A percentile compares a stretch with the other conserved stretches of the same genome.
Conservation (phyloP, 1,284 basidiomycete species). For the Mycena sp. region DNA sequence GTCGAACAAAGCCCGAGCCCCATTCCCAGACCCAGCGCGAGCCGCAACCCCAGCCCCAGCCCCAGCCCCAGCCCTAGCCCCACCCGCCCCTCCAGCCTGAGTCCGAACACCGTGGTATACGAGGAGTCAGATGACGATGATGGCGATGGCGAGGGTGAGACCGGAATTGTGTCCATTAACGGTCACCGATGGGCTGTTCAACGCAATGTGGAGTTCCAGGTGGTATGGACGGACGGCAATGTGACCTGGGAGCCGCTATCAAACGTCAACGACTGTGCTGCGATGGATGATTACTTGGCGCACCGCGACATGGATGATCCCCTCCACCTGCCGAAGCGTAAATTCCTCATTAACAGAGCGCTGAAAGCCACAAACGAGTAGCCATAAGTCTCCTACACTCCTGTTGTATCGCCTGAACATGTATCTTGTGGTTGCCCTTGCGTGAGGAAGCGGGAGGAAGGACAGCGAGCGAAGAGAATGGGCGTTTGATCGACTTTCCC, state of each 20-base stretch:
- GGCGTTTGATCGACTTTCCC: too few species aligned
- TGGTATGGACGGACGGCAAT: background rate
- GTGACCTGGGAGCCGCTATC: conserved; percentile 1
- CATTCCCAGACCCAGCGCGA: too few species aligned
- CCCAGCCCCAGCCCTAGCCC: background rate
- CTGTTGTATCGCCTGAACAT: too few species aligned
- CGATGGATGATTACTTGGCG: conserved; percentile 1
- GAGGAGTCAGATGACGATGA: too few species aligned
- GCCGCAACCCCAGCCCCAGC: too few species aligned
- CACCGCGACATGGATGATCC: background rate
- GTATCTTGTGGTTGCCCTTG: too few species aligned
- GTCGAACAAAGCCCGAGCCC: too few species aligned
- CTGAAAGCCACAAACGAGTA: background rate
- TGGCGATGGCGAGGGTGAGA: too few species aligned
- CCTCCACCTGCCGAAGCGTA: background rate
- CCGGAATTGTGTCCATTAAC: background rate
- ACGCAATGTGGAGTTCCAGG: background rate
- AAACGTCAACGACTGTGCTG: conserved; percentile 2
- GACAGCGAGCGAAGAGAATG: too few species aligned
- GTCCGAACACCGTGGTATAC: too few species aligned
- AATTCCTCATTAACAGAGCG: conserved; percentile 1
- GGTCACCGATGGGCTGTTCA: conserved; percentile 1
- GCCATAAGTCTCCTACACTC: too few species aligned
- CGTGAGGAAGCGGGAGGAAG: too few species aligned
- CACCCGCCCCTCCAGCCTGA: background rate